Conservation (phyloP, 2,329 filamentous ascomycete genomes). For the Pyrenophora seminiperda region DNA sequence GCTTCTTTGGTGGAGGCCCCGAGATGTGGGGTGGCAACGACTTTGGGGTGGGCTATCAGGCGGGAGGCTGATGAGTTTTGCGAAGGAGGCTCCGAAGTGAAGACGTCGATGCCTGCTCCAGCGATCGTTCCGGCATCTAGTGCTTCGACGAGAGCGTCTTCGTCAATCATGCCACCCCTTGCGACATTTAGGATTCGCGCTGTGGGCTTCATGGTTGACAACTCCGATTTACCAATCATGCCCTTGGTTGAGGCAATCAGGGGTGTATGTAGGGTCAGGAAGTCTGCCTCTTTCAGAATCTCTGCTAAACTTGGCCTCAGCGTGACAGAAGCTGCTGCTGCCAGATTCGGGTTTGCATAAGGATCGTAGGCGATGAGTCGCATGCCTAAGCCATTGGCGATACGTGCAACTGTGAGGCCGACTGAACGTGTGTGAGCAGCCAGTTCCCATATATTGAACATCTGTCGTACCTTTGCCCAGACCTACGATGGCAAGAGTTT, state of each 20-base stretch:
- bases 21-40: slow-evolving; percentile 78
- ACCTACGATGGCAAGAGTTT: slow-evolving; percentile 76
- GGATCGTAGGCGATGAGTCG: slow-evolving; percentile 75
- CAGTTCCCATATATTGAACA: too few relatives aligned
- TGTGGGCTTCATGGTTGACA: slow-evolving; percentile 73
- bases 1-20: slow-evolving; percentile 82
- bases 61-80: slow-evolving; percentile 63
- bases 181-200: slow-evolving; percentile 80
- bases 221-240: slow-evolving; percentile 70
- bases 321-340: slow-evolving; percentile 68
- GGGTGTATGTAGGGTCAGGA: slow-evolving; percentile 81
- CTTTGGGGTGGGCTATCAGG: slow-evolving; percentile 70
- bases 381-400: slow-evolving; percentile 79
- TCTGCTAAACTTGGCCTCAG: slow-evolving; percentile 63
- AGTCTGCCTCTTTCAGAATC: slow-evolving; percentile 71
- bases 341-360: slow-evolving; percentile 75
- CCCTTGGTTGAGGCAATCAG: slow-evolving; percentile 77
- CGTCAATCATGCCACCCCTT: slow-evolving; percentile 79
- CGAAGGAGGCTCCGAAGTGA: slow-evolving; percentile 73
- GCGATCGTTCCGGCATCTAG: slow-evolving; percentile 73
- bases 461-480: slow-evolving; percentile 69
- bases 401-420: slow-evolving; percentile 78
- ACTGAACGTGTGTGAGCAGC: slow-evolving; percentile 53
- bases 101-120: slow-evolving; percentile 80
- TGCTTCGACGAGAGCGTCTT: slow-evolving; percentile 71